phyloP scores from a whole-genome alignment of 495 filamentous ascomycete species.

The Podospora pseudocomata region DNA sequence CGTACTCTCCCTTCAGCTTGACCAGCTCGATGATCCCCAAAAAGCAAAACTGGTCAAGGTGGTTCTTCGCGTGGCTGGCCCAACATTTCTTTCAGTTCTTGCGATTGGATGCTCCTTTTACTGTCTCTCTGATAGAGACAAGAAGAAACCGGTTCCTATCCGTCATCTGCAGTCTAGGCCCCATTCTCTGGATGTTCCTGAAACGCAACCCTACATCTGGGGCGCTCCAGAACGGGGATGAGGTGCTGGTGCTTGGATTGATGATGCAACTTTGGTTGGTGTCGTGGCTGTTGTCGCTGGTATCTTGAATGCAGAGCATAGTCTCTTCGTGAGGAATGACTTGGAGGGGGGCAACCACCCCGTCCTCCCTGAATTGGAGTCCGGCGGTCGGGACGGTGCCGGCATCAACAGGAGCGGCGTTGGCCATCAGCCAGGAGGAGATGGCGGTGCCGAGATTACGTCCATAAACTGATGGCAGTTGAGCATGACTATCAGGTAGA shows the following conservation, averaged over 20 bases:
- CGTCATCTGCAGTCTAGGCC: not conserved
- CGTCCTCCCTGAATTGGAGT: too few relatives aligned
- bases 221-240: not conserved
- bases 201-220: not conserved
- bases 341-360: too few relatives aligned
- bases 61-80: not conserved
- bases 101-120: not conserved
- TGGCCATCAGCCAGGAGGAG: too few relatives aligned
- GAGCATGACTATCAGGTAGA: too few relatives aligned
- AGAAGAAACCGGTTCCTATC: not conserved
- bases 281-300: not conserved
- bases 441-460: too few relatives aligned
- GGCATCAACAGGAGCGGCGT: too few relatives aligned
- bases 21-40: not conserved
- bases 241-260: not conserved
- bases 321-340: not conserved
- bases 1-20: not conserved
- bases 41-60: not conserved
- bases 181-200: not conserved
- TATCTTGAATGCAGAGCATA: not conserved
- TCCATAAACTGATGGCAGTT: too few relatives aligned
- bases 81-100: not conserved
- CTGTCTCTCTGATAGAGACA: not conserved
- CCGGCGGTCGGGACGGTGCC: too few relatives aligned
- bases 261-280: not conserved